Percentiles rank a stretch among this genome's conserved stretches.
Evolutionary conservation across 2,329 filamentous ascomycete genomes (phyloP).

Genomic region (Didymella pinodella): DNA sequence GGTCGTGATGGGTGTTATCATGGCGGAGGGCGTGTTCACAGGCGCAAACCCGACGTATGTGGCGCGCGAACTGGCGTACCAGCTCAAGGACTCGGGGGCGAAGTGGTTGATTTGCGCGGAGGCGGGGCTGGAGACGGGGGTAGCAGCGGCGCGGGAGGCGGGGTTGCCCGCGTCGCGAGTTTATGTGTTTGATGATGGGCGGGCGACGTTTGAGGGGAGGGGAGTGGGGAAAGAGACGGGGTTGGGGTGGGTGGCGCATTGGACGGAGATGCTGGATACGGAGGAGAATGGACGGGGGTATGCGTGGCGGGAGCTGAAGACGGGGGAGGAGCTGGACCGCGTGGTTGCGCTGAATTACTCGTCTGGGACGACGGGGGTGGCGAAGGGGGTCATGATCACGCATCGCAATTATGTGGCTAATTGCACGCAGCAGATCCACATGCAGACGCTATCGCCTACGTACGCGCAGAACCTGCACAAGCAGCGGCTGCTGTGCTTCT

Average conservation of each 20-base stretch:
- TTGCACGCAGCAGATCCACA: constrained; percentile 65
- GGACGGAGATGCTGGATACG: constrained; percentile 66
- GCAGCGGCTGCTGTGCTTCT: constrained; percentile 67
- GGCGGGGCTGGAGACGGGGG: constrained; percentile 65
- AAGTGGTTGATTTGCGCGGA: constrained; percentile 72
- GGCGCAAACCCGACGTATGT: constrained; percentile 76
- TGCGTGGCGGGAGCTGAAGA: constrained; percentile 67
- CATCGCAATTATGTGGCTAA: constrained; percentile 81
- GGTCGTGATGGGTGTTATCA: constrained; percentile 75
- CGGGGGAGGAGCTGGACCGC: constrained; percentile 59
- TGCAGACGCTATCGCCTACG: constrained; percentile 58
- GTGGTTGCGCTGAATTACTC: constrained; percentile 80
- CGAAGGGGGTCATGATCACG: constrained; percentile 85
- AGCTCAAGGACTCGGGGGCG: constrained; percentile 75
- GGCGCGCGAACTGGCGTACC: constrained; percentile 75
- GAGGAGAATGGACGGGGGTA: constrained; percentile 63
- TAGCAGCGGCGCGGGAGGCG: constrained; percentile 69
- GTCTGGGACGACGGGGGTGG: constrained; percentile 79
- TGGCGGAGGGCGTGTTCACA: constrained; percentile 80
- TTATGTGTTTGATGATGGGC: constrained; percentile 70
- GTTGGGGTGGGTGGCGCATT: constrained; percentile 62
- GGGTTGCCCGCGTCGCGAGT: constrained; percentile 64
- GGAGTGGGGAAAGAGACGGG: constrained; percentile 46
- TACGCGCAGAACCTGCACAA: constrained; percentile 55
- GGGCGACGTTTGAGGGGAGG: constrained; percentile 55